Evolutionary conservation across 345 rosid species (phyloP), one percentile per base, ranked within the genome.

Genomic region (Ailanthus altissimus): DNA sequence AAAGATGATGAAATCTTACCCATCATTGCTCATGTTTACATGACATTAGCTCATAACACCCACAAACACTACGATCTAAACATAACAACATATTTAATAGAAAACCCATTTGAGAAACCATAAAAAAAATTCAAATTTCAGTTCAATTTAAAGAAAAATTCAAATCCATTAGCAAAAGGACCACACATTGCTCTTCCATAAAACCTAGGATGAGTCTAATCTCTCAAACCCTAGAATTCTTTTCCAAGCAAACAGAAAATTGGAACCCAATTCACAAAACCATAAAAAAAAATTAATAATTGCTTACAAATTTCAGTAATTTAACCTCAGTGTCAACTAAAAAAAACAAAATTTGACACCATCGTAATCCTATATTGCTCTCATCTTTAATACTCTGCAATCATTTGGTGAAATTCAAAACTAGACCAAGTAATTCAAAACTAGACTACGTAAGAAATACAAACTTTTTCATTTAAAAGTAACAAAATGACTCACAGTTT

Each of bases 401-500:
- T n/a, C 71, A 81, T 16, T 26, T 21, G 50, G 32, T 65, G 42
- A 77, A 80, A 81, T 11, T 32, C 42, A 13, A 45, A 61, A 66
- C 20, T 12, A 65, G 36, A 68, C 45, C 0, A 16, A 50, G 60
- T 11, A 54, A 54, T 54, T n/a, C n/a, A n/a, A 7, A 8, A 20
- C 23, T 6, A 54, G 59, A n/a, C n/a, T n/a, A n/a, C n/a, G n/a
- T n/a, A 14, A 74, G 63, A 82, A 20, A 6, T 42, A 15, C 28
- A 70, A 63, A 23, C 12, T 49, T 76, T 63, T 0, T 12, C 12
- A 8, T 40, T 78, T 12, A 18, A 32, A 54, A 32, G 25, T 16
- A 21, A 46, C 1, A 75, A 71, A 43, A 71, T 9, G 14, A 82
- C 91, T 82, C 61, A 88, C 91, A 60, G 78, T 71, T 84, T 84